These are phyloP conservation scores for Yarrowia sp. DNA, from an alignment of 805 yeast genomes.

Conservation along the genomic window DNA sequence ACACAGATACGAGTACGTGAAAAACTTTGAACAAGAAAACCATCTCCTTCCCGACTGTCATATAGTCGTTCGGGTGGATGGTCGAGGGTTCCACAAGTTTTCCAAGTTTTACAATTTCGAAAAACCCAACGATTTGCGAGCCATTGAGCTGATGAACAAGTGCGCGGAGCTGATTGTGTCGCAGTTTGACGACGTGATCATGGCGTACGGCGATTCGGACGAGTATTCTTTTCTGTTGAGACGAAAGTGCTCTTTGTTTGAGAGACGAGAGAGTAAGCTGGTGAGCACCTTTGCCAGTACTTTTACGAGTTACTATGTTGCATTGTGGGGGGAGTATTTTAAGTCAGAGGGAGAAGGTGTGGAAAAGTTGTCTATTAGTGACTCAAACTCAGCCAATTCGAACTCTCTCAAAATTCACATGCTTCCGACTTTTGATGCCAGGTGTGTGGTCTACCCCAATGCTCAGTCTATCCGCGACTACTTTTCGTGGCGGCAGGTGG, in stretches of 20 bases:
- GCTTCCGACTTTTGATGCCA: conserved; percentile 87
- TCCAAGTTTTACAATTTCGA: conserved; percentile 73
- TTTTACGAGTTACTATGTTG: conserved; percentile 77
- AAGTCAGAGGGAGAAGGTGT: neutral
- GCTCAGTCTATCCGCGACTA: conserved; percentile 71
- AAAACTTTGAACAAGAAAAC: conserved; percentile 76
- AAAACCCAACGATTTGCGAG: conserved; percentile 87
- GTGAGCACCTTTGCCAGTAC: conserved; percentile 82
- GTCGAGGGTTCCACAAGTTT: conserved; percentile 90
- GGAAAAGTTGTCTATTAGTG: neutral
- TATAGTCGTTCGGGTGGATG: conserved; percentile 87
- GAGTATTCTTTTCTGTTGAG: conserved; percentile 82
- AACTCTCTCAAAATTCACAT: conserved; percentile 57
- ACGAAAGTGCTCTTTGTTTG: conserved; percentile 70
- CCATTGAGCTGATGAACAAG: conserved; percentile 78
- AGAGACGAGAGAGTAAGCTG: conserved; percentile 81
- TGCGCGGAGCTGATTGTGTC: conserved; percentile 73
- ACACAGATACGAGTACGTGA: conserved; percentile 79
- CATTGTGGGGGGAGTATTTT: conserved; percentile 69
- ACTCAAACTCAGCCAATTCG: neutral
- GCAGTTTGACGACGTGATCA: conserved; percentile 69
- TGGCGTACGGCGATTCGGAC: conserved; percentile 96
- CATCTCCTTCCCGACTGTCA: conserved; percentile 77
- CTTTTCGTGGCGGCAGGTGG: conserved; percentile 93
- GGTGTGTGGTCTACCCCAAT: conserved; percentile 87